Evolutionary conservation across 2,329 filamentous ascomycete species (phyloP).

Genomic region (Talaromyces sp.): DNA sequence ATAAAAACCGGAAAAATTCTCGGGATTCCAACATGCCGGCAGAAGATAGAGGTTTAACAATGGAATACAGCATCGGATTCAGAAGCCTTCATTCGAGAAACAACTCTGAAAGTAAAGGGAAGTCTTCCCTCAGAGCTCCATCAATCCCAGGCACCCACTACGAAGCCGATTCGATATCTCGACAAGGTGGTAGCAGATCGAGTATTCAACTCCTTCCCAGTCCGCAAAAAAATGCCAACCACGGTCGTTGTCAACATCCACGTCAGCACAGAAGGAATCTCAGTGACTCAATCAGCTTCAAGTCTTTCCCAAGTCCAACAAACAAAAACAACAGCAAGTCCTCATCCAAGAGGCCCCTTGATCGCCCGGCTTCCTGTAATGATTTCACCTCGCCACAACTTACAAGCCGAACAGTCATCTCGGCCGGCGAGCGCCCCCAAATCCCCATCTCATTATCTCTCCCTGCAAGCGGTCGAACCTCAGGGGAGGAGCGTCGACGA

Average conservation of each 20-base stretch:
- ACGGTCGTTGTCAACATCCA: neutral
- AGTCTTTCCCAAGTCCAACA: neutral
- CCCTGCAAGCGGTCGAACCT: conserved; percentile 6
- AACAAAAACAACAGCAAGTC: neutral
- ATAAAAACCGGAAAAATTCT: neutral
- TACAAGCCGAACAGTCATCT: conserved; percentile 8
- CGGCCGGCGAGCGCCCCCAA: conserved; percentile 1
- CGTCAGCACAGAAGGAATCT: neutral
- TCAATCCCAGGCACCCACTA: neutral
- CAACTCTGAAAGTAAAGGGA: neutral
- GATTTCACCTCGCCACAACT: conserved; percentile 2
- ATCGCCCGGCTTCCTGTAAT: neutral
- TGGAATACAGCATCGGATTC: neutral
- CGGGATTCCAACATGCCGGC: neutral
- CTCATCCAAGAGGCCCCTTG: neutral
- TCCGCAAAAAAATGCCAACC: neutral
- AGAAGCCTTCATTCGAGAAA: neutral
- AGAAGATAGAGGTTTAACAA: neutral
- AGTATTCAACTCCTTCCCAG: neutral
- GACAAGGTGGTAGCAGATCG: neutral
- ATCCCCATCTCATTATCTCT: neutral
- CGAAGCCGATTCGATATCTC: neutral
- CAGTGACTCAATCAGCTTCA: conserved; percentile 3
- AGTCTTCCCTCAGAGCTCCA: neutral
- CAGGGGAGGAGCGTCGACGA: neutral